Base-by-base conservation (phyloP, 371 early-diverging fungal genomes). In the Mucor irregularis region DNA sequence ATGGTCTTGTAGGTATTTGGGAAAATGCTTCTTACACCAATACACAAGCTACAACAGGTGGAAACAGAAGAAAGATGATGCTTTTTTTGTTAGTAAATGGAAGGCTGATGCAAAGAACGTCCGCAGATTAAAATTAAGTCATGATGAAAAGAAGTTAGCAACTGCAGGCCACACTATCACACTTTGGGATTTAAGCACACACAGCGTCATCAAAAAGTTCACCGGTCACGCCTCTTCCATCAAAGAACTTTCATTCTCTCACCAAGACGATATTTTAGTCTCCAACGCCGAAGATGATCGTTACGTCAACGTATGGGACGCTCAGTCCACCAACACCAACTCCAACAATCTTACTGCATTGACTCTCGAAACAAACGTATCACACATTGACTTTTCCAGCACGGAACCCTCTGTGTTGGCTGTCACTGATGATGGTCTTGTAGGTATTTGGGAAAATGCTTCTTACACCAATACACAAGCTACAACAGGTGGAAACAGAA, bases 231-330 rank as follows among this genome's bases (percentile, higher is more conserved):
- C 90, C 7, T 83, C 86, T 34, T 66, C 69, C 16, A 77, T 90
- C 33, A 81, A 74, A 14, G 72, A 78, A 40, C 61, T 87, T 26
- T 58, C 71, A 8, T 87, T 90, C 53, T 79, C 85, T 7, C 64
- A 71, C 21, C 72, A 84, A 49, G 86, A 83, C 39, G 78, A 77
- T 62, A 62, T 81, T 6, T 71, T 81, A 48, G 76, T 87, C 11
- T 87, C 92, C 2, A 76, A 78, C 28, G 91, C 92, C 2, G 82
- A 83, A 50, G 82, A 90, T 50, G 93, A 93, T 68, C 82, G 91
- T 5, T 88, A 85, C 60, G 72, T 91, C 24, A 84, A 87, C 61
- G 84, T 90, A 11, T 93, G 90, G 91, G 85, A 88, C 49, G 80
- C 80, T 39, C 76, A 77, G n/a, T 56, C 67, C 11, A 74, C 73